Evolutionary conservation across 2,329 filamentous ascomycete species (phyloP), one percentile per base, ranked within the genome.

Genomic region (Chaetoscypha palmicola): DNA sequence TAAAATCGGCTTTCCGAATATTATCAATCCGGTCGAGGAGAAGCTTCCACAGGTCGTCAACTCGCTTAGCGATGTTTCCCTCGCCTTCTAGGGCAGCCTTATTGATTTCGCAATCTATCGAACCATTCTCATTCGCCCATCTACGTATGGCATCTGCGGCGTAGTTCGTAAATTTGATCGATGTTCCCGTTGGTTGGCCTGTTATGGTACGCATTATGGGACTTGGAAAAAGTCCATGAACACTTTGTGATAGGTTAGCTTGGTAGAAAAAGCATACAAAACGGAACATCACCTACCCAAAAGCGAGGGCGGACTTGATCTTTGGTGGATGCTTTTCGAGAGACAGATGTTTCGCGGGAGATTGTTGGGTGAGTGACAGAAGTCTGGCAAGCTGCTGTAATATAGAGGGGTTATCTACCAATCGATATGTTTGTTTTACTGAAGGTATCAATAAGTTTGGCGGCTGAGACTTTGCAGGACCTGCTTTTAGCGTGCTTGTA

Each of bases 41-140:
- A 8, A 97, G 72, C 64, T 91, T 94, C 92, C 92, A 98, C 5
- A 98, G 68, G 30, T 94, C 86, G 48, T 94, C 86, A 1, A 97
- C 88, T 5, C 92, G 77, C 50, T 97, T 90, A 2, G 77, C 77
- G 36, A 98, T 92, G 62, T 86, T 88, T 19, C 92, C 92, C 65
- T 98, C 92, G 17, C 91, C 91, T 66, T 98, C 92, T 0, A 98
- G 73, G 1, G 91, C 88, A 11, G 97, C 86, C 61, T 94, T 96
- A 59, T 96, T 89, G 43, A 98, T 87, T 54, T 94, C 84, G 49
- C 77, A 81, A 50, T 89, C 84, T 2, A 73, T 68, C 48, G 82
- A 88, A 1, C 85, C 83, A 52, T 87, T 78, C 10, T 70, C 70
- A 41, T 87, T 79, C 0, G 87, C 79, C 87, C 90, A 98, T 47